These are phyloP conservation scores for Penicillium coffeae DNA, from an alignment of 495 filamentous ascomycete species.

Conservation along the genomic window DNA sequence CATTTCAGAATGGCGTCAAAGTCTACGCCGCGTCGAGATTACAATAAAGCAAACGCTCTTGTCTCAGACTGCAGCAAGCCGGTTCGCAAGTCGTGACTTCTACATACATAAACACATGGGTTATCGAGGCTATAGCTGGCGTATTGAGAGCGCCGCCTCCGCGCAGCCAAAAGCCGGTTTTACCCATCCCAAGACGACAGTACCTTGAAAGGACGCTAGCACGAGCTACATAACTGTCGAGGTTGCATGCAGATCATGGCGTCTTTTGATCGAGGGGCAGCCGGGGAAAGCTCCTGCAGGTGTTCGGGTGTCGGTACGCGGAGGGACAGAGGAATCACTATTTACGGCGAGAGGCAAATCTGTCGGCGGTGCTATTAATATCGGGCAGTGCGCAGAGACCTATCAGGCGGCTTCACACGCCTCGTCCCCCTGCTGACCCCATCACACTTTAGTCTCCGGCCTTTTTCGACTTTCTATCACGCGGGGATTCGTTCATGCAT, in stretches of 20 bases:
- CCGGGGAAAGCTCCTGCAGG: conserved; percentile 1
- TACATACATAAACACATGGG: too few species aligned
- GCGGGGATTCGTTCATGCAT: background rate
- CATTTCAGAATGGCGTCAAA: too few species aligned
- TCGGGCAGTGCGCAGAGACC: background rate
- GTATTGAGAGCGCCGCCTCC: too few species aligned
- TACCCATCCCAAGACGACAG: too few species aligned
- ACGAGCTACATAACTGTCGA: background rate
- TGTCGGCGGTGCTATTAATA: background rate
- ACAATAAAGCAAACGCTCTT: too few species aligned
- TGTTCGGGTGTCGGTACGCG: background rate
- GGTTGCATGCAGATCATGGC: background rate
- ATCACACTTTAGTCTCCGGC: background rate
- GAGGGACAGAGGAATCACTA: too few species aligned
- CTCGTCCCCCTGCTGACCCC: background rate
- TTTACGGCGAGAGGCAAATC: background rate
- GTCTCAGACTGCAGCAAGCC: too few species aligned
- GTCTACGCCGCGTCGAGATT: too few species aligned
- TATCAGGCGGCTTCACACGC: background rate
- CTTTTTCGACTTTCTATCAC: background rate
- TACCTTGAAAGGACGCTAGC: too few species aligned
- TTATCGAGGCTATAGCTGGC: too few species aligned
- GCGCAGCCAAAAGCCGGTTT: too few species aligned
- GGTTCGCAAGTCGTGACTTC: too few species aligned
- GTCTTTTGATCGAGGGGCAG: background rate